Base-by-base conservation (phyloP, 208 protist species). In the Trypanosoma lewisi region DNA sequence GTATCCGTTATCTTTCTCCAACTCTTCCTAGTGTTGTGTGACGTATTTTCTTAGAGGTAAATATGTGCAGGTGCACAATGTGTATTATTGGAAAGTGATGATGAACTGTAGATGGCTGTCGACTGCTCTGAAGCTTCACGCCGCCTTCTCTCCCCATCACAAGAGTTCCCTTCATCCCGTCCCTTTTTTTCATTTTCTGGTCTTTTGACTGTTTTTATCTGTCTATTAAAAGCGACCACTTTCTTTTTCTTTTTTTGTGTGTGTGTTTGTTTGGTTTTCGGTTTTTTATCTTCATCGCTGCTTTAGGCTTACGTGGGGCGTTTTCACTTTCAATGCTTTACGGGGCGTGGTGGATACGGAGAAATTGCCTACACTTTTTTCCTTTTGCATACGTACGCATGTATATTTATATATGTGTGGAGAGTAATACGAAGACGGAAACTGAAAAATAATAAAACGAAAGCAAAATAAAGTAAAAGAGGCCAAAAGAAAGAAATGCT, bases 191-290 rank as follows among this genome's bases (percentile, higher is more conserved):
- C 30, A 8, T 37, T 23, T 52, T n/a, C 56, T n/a, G 8, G 12
- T 52, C 23, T 41, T 44, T 25, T 21, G 9, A 4, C 28, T 55
- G 70, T 56, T 61, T 60, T 63, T 19, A 31, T 50, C 36, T 60
- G 42, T 50, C 25, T 52, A 34, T 63, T 19, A 37, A 8, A 16
- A 42, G 5, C n/a, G n/a, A 9, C 27, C 66, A 33, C 49, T 65
- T 66, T 73, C 55, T 57, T 61, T 59, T 64, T 69, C 42, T 50
- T 70, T 50, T 19, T 65, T 41, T 53, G 0, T 41, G 14, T 54
- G 17, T 4, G 49, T 65, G 60, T 57, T 66, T 27, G 16, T 69
- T 73, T 73, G 19, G 69, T 67, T 61, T 72, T 64, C 57, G 6
- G 4, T 17, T 44, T 44, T 9, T 44, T 3, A 19, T 17, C 19